Percentiles rank a stretch among this genome's conserved stretches.
Evolutionary conservation across 495 filamentous ascomycete species (phyloP).

Genomic region (Penicillium manginii): DNA sequence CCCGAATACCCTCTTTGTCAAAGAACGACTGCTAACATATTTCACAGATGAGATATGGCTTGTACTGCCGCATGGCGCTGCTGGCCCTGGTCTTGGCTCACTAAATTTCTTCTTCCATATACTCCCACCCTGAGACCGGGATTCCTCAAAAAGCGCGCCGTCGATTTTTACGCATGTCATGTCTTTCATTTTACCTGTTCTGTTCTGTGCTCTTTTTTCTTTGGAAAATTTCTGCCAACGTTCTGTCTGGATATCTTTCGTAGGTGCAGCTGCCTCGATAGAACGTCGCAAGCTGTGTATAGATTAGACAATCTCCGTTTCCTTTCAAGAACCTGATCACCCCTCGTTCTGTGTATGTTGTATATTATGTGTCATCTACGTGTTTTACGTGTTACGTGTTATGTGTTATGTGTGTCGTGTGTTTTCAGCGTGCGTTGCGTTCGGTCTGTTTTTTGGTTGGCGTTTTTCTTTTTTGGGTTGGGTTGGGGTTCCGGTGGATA

Average conservation of each 20-base stretch:
- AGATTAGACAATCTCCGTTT: conserved; percentile 52
- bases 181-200: conserved; percentile 30
- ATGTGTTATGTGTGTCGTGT: conserved; percentile 20
- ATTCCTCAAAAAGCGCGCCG: conserved; percentile 18
- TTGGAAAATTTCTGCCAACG: conserved; percentile 40
- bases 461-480: conserved; percentile 5
- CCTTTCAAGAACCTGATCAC: conserved; percentile 38
- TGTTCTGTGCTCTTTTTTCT: conserved; percentile 16
- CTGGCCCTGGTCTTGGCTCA: conserved; percentile 86
- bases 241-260: conserved; percentile 40
- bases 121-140: conserved; percentile 28
- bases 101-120: conserved; percentile 36
- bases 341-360: conserved; percentile 41
- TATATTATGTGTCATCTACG: conserved; percentile 34
- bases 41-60: conserved; percentile 90
- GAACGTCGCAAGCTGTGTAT: conserved; percentile 38
- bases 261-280: conserved; percentile 38
- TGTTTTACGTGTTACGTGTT: conserved; percentile 35
- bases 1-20: not conserved
- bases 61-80: conserved; percentile 97
- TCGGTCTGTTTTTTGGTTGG: conserved; percentile 11
- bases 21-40: conserved; percentile 42
- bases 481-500: conserved; percentile 16
- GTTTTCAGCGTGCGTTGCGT: conserved; percentile 21
- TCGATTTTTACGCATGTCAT: conserved; percentile 31